Evolutionary conservation across 495 filamentous ascomycete genomes (phyloP), one percentile per base, ranked within the genome.

Genomic region (Penicillium paradoxum): DNA sequence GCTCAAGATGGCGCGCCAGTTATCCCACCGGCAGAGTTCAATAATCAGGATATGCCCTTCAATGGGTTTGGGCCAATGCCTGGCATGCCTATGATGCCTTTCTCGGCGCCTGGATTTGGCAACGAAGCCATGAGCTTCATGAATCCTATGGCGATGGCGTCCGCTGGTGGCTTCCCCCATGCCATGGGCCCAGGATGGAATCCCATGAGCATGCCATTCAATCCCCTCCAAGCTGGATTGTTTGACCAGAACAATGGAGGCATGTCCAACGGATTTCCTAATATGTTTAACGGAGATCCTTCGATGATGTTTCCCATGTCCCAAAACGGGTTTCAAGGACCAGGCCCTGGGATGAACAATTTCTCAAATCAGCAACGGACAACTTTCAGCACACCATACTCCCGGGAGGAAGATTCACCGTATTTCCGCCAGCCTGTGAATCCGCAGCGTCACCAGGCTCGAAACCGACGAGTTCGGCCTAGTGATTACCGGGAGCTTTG

Each of bases 391-490:
- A 79, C 78, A 17, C 81, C 83, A 5, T 74, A 76, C 53, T 73
- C 77, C n/a, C 80, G 83, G 46, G 88, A 89, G 51, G 90, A 95
- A 56, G 91, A 95, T 54, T 88, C 89, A 44, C 87, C 93, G 17
- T 98, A 98, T 69, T 93, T 97, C 69, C 84, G 93, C 18, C 91
- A 95, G 64, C 93, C 93, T 2, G 88, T 97, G 46, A 98, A 98
- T 64, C 93, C 91, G 10, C 90, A 96, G 63, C 84, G 93, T 50
- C 88, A 95, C 63, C 86, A 90, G 69, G 86, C 88, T 50, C 75
- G 86, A 48, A 83, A 89, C 53, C 83, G 88, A 54, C 74, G 86
- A 55, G 83, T 86, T 48, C 78, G 93, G 40, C 90, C 90, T 15
- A 91, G 87, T 64, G 95, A 98, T 70, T 97, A 92, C 56, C 78